Evolutionary conservation across 352 stramenopile species (phyloP), one percentile per base, ranked within the genome.

Genomic region (Halophytophthora batemanensis): DNA sequence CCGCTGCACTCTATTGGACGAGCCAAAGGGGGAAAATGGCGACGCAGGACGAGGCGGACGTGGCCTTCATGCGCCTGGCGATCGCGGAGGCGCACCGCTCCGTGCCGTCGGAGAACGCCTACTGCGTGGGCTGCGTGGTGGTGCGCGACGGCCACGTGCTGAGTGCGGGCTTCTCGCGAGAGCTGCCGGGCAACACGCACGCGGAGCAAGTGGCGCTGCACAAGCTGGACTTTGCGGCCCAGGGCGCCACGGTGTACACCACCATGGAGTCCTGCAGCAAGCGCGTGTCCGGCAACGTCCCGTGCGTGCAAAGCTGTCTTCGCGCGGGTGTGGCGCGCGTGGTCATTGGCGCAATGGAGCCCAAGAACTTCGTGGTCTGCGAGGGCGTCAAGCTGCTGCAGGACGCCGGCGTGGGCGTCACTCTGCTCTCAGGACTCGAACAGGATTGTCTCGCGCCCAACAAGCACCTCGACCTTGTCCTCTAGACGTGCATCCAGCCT

Each of bases 221-320:
- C 21, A 95, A 95, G 65, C 79, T 96, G 38, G 64, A 64, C 44
- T 90, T 90, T 31, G 50, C 85, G 25, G 86, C 85, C 10, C 23
- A 50, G 1, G 74, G 66, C 17, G 62, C 77, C n/a, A 93, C 82
- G 2, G 66, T 96, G 22, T 96, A 93, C 68, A 93, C 84, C 19
- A 95, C 84, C 11, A 96, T 96, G 86, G 86, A 96, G 76, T 84
- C 86, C 3, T 96, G 86, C 62, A 93, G 81, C 66, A 70, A 58
- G 55, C 72, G 86, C n/a, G 65, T 93, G n/a, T 95, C 84, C 10
- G 85, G 82, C 1, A 95, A 94, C 42, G 71, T 73, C 33, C 74
- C 84, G 13, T 96, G 86, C 53, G 87, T 93, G 8, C 69, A 87
- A 49, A 89, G 69, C 43, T 93, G 85, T 28, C 73, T 94, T 42